Percentiles rank a stretch among this genome's conserved stretches.
Conservation (phyloP, 768 basidiomycete species). For the Calvatia gigantea region DNA sequence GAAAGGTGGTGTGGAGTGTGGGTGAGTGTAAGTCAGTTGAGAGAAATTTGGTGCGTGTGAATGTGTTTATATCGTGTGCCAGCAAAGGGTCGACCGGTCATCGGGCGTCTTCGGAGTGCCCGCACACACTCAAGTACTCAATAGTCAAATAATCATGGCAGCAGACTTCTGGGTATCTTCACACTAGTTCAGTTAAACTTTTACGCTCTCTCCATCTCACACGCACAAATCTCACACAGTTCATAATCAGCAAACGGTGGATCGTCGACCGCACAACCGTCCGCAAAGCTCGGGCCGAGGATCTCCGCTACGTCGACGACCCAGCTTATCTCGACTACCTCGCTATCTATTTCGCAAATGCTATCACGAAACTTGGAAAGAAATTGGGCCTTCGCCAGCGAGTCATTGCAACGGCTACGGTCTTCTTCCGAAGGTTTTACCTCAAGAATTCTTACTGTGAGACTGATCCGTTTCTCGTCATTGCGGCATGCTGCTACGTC, state of each 20-base stretch:
- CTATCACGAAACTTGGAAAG: conserved; percentile 84
- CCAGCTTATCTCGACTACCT: conserved; percentile 78
- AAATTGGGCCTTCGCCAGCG: conserved; percentile 81
- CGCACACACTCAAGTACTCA: too few species aligned
- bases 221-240: background rate
- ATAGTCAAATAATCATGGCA: too few species aligned
- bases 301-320: conserved; percentile 75
- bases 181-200: conserved; percentile 10
- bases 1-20: conserved; percentile 18
- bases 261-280: conserved; percentile 79
- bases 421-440: conserved; percentile 97
- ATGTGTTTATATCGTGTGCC: background rate
- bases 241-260: conserved; percentile 79
- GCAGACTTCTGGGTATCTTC: conserved; percentile 17
- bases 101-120: conserved; percentile 7
- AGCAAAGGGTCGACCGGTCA: background rate
- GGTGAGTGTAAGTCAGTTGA: too few species aligned
- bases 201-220: background rate
- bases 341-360: conserved; percentile 84
- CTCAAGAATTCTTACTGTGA: conserved; percentile 94
- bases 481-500: conserved; percentile 91
- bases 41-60: conserved; percentile 11
- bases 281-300: conserved; percentile 69
- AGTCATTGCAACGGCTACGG: conserved; percentile 89
- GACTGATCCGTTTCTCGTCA: conserved; percentile 91